Evolutionary conservation across 2,329 filamentous ascomycete species (phyloP).

Genomic region (Sodiomyces alkalinus): DNA sequence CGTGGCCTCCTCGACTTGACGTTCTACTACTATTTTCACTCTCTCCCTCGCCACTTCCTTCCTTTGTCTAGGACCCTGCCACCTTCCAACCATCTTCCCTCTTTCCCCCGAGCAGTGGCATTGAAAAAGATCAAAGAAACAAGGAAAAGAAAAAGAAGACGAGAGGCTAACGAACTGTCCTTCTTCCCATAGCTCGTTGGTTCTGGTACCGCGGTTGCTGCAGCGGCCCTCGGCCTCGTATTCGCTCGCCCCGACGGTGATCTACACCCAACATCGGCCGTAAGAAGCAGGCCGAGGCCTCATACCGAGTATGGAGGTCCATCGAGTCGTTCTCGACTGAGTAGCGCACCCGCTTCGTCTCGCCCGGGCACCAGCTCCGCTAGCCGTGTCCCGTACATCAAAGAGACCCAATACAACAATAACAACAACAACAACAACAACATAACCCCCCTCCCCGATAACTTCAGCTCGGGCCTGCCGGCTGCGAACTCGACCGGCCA

Average conservation of each 20-base stretch:
- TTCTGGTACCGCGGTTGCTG: conserved; percentile 45
- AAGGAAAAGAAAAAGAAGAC: too few species aligned
- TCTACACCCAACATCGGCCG: conserved; percentile 8
- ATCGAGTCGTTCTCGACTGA: conserved; percentile 11
- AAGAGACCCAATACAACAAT: conserved; percentile 11
- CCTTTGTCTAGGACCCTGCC: conserved; percentile 1
- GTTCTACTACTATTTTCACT: conserved; percentile 6
- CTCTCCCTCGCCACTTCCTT: conserved; percentile 5
- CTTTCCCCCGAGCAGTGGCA: too few species aligned
- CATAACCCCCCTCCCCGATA: conserved; percentile 9
- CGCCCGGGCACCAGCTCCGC: conserved; percentile 29
- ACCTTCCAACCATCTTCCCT: neutral
- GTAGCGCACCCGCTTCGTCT: conserved; percentile 15
- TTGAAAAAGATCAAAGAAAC: too few species aligned
- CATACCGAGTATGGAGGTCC: conserved; percentile 11
- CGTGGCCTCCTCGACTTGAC: neutral
- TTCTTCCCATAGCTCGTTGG: conserved; percentile 36
- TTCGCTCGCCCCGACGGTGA: conserved; percentile 37
- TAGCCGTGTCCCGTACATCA: conserved; percentile 14
- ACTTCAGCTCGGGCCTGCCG: conserved; percentile 3
- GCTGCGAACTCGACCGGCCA: conserved; percentile 12
- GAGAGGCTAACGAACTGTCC: neutral
- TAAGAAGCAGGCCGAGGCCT: conserved; percentile 4
- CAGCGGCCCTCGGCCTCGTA: conserved; percentile 41
- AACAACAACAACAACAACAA: too few species aligned